Evolutionary conservation across 2,329 filamentous ascomycete species (phyloP), one percentile per base, ranked within the genome.

Genomic region (Graphilbum fragrans): DNA sequence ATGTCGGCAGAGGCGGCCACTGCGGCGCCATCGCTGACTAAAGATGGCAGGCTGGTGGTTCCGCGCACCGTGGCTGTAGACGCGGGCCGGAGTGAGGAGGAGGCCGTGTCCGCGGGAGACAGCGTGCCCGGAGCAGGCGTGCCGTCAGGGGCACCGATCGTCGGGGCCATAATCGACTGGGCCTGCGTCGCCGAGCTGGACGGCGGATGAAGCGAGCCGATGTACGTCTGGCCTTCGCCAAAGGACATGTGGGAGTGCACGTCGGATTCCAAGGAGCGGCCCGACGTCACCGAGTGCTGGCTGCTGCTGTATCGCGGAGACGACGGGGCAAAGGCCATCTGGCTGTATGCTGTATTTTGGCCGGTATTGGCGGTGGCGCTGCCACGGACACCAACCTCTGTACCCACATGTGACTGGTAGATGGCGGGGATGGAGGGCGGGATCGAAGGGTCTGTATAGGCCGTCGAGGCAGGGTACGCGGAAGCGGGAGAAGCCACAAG

Each of bases 1-100:
- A 80, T 59, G 2, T 62, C 65, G 7, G 61, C 61, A 45, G 72
- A 72, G 38, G 73, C 65, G 38, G 74, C 67, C 16, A 57, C 52
- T 2, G 61, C 61, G 17, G 27, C 40, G 7, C 51, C 41, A 3
- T 48, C 49, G 12, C 61, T 58, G 29, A 55, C 58, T 4, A 69
- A 43, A 4, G 57, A 54, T 1, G 69, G 66, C 35, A 70, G 52
- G 50, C 66, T 71, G 4, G 63, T 53, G 11, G 62, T 54, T 18
- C 63, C 69, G 29, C 69, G 66, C 19, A 74, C 59, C 0, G 70
- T 72, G 3, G 63, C 51, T n/a, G 56, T 65, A 1, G 67, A 70
- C 1, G 55, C 59, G 0, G 68, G 65, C 3, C 66, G 60, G 41
- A 58, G 49, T 2, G 48, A 43, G 4, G 50, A 35, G n/a, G 53